A percentile compares a stretch with the other conserved stretches of the same genome.
Conservation (phyloP, 2,329 filamentous ascomycete species). For the Sporothrix phasma region DNA sequence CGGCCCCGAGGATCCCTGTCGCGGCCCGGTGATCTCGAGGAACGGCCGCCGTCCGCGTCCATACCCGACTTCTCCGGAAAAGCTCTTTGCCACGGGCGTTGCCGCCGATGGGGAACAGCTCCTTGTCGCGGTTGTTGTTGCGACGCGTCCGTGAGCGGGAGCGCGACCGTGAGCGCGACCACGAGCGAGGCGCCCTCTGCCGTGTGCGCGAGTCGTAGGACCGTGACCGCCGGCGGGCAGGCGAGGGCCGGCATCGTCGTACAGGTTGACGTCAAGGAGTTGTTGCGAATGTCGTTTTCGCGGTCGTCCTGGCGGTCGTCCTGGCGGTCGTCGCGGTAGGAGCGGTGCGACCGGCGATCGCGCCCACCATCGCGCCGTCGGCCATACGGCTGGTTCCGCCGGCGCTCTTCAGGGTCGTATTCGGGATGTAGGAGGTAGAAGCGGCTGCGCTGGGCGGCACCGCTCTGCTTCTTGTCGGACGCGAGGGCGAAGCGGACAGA, state of each 20-base stretch:
- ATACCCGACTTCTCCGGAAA: conserved; percentile 12
- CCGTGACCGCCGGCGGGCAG: conserved; percentile 23
- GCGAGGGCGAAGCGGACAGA: conserved; percentile 63
- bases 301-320: no score
- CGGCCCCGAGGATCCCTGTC: conserved; percentile 31
- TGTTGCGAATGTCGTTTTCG: conserved; percentile 40
- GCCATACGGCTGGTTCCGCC: conserved; percentile 39
- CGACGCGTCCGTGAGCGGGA: conserved; percentile 19
- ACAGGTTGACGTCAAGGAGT: conserved; percentile 57
- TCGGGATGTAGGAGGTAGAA: conserved; percentile 92
- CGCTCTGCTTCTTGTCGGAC: conserved; percentile 68
- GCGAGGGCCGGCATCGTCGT: conserved; percentile 39
- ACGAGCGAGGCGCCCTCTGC: not conserved
- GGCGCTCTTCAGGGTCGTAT: conserved; percentile 67
- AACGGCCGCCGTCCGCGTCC: not conserved
- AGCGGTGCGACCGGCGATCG: not conserved
- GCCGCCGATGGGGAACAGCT: conserved; percentile 48
- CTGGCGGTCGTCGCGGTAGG: conserved; percentile 30
- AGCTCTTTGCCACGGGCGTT: conserved; percentile 11
- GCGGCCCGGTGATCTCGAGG: no score
- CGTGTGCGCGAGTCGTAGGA: not conserved
- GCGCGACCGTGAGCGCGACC: conserved; percentile 7
- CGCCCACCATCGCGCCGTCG: conserved; percentile 30
- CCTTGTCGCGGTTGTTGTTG: conserved; percentile 42
- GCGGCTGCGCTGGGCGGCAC: conserved; percentile 70